phyloP scores from a whole-genome alignment of 1,284 basidiomycete species.

The Boletus mariae region DNA sequence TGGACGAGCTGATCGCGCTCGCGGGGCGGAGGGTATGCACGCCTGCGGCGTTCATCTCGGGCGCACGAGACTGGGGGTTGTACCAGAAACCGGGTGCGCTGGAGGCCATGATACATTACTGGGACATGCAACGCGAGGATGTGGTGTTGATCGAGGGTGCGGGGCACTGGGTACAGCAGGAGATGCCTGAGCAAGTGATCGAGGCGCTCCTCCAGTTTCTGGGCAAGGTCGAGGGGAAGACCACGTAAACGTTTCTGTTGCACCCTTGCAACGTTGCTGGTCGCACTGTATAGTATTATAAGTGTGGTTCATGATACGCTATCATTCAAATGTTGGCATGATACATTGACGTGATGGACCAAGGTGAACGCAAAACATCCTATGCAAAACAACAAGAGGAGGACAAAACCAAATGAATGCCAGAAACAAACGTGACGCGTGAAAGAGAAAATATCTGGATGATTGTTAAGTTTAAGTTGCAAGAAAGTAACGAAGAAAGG shows the following conservation, averaged over 20 bases:
- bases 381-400: slow-evolving; percentile 27
- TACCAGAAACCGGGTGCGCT: slow-evolving; percentile 50
- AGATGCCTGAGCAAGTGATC: slow-evolving; percentile 35
- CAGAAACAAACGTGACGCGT: not conserved
- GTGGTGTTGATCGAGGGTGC: slow-evolving; percentile 54
- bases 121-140: slow-evolving; percentile 37
- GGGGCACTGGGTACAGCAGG: slow-evolving; percentile 64
- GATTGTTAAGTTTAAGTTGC: slow-evolving; percentile 9
- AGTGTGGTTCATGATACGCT: slow-evolving; percentile 19
- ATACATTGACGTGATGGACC: slow-evolving; percentile 26
- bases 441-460: not conserved
- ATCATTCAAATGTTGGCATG: slow-evolving; percentile 20
- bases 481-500: slow-evolving; percentile 3
- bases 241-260: not conserved
- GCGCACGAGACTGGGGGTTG: slow-evolving; percentile 56
- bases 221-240: slow-evolving; percentile 4
- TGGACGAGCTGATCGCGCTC: slow-evolving; percentile 16
- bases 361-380: slow-evolving; percentile 12
- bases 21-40: slow-evolving; percentile 39
- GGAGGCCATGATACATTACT: slow-evolving; percentile 41
- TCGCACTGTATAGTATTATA: not conserved
- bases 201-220: slow-evolving; percentile 23
- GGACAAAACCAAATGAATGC: slow-evolving; percentile 9
- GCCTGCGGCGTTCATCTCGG: slow-evolving; percentile 53
- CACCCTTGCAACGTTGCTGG: not conserved